Evolutionary conservation across 768 basidiomycete species (phyloP), one percentile per base, ranked within the genome.

Genomic region (Rubroboletus satanas): DNA sequence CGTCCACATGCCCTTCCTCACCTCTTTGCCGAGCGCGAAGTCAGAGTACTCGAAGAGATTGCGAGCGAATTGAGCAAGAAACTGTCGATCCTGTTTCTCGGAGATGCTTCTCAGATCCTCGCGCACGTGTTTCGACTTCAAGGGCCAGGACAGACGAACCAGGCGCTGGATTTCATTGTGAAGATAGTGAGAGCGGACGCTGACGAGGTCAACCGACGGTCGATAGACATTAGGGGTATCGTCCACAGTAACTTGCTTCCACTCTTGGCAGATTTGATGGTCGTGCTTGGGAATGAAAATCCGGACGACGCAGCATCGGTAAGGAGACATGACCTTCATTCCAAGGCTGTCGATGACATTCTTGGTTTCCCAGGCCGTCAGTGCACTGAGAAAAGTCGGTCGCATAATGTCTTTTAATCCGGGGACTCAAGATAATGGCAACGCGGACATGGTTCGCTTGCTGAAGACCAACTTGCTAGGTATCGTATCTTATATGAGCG

Each of bases 401-500:
- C 65, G 74, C 29, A 59, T 71, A 39, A 55, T 72, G 57, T 53
- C 56, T 35, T 54, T 59, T 46, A 36, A 61, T 60, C 54, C 68
- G 45, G 55, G 66, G 45, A 67, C 61, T 26, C 68, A 69, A 56
- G 61, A 64, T 36, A 60, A 59, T 23, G 52, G 68, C 54, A 61
- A 64, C 18, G 65, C 71, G 23, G 77, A 79, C 53, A 68, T 90
- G 36, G 77, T 79, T 21, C 69, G 71, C 0, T 87, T 93, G 52
- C 74, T 98, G 45, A 85, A 86, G 69, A 76, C 75, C 8, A 80
- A 92, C 59, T 86, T 95, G 73, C 80, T 97, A 7, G 95, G 90
- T 1, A 77, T 98, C 51, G 85, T 98, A 18, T 84, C 90, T 0
- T 78, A 85, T 58, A 80, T 97, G 62, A 95, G 90, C 62, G 91